A percentile compares a stretch with the other conserved stretches of the same genome.
These are phyloP conservation scores for Penicillium longicatenatum DNA, from an alignment of 495 filamentous ascomycete species.

Conservation along the genomic window DNA sequence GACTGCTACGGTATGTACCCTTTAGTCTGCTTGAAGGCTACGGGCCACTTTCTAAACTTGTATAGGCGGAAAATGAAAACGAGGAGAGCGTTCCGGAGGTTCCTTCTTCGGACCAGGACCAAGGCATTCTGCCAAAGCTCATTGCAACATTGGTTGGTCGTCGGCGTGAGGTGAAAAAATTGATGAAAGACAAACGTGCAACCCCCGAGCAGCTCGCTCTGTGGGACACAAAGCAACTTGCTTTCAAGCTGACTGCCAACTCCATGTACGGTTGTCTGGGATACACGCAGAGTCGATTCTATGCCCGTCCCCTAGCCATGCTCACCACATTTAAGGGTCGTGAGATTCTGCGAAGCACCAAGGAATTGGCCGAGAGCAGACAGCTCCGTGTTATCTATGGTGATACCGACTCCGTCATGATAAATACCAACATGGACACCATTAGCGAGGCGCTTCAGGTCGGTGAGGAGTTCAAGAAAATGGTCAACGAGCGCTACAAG, in stretches of 20 bases:
- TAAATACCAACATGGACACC: slow-evolving; percentile 95
- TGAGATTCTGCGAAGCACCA: slow-evolving; percentile 94
- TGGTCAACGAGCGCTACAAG: slow-evolving; percentile 86
- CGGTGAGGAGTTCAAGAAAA: slow-evolving; percentile 75
- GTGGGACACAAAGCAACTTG: slow-evolving; percentile 99
- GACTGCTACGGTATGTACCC: slow-evolving; percentile 55
- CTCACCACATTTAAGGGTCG: slow-evolving; percentile 97
- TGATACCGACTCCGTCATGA: slow-evolving; percentile 99
- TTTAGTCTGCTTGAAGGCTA: neutral
- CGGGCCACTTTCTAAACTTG: neutral
- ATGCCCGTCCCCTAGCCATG: slow-evolving; percentile 90
- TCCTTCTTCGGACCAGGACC: slow-evolving; percentile 65
- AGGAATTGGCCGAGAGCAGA: slow-evolving; percentile 87
- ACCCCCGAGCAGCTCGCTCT: slow-evolving; percentile 83
- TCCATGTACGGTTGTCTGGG: slow-evolving; percentile 99
- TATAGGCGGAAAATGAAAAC: slow-evolving; percentile 71
- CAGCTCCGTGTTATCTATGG: slow-evolving; percentile 94
- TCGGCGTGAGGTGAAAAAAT: slow-evolving; percentile 83
- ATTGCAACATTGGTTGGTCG: slow-evolving; percentile 89
- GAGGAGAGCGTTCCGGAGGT: slow-evolving; percentile 75
- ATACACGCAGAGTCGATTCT: slow-evolving; percentile 94
- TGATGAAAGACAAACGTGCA: slow-evolving; percentile 93
- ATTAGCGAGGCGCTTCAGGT: slow-evolving; percentile 88
- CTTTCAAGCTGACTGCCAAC: slow-evolving; percentile 95
- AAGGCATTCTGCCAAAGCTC: slow-evolving; percentile 84